Evolutionary conservation across 1,139 yeast species (phyloP).

Genomic region (Candida smagusa): DNA sequence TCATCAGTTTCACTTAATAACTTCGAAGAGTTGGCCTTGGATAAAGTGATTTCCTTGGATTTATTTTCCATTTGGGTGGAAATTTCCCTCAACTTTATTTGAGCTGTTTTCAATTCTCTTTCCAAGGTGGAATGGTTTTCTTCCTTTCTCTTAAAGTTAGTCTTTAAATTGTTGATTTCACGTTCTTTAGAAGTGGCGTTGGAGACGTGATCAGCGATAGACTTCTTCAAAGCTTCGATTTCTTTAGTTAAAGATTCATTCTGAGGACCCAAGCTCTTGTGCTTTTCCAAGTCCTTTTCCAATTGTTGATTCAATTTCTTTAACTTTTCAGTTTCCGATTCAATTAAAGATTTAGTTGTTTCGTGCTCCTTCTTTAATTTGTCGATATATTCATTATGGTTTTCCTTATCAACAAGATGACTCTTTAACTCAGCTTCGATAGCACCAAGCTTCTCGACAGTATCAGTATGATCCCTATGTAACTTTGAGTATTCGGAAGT

Average conservation of each 20-base stretch:
- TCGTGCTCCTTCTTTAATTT: slow-evolving; percentile 19
- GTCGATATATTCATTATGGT: slow-evolving; percentile 16
- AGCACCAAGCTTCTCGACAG: slow-evolving; percentile 5
- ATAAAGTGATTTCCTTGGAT: slow-evolving; percentile 9
- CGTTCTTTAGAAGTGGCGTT: slow-evolving; percentile 11
- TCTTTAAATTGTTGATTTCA: slow-evolving; percentile 11
- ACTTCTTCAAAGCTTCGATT: slow-evolving; percentile 10
- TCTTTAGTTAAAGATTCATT: slow-evolving; percentile 11
- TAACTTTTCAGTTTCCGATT: slow-evolving; percentile 13
- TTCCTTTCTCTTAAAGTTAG: slow-evolving; percentile 12
- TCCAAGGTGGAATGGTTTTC: slow-evolving; percentile 11
- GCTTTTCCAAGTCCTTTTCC: slow-evolving; percentile 11
- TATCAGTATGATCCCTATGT: slow-evolving; percentile 14
- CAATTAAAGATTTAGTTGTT: slow-evolving; percentile 7
- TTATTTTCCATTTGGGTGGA: slow-evolving; percentile 9
- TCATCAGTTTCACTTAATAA: slow-evolving; percentile 8
- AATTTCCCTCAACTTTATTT: slow-evolving; percentile 10
- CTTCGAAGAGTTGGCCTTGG: slow-evolving; percentile 5
- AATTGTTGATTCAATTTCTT: slow-evolving; percentile 9
- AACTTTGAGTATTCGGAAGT: slow-evolving; percentile 16
- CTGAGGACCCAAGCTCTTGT: slow-evolving; percentile 8
- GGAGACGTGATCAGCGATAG: slow-evolving; percentile 10
- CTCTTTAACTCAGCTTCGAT: slow-evolving; percentile 9
- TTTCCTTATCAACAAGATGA: slow-evolving; percentile 13
- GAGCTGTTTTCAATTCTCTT: slow-evolving; percentile 10